Percentiles rank a stretch among this genome's conserved stretches.
phyloP scores from a whole-genome alignment of 1,284 basidiomycete genomes.

The Waitea zeae region DNA sequence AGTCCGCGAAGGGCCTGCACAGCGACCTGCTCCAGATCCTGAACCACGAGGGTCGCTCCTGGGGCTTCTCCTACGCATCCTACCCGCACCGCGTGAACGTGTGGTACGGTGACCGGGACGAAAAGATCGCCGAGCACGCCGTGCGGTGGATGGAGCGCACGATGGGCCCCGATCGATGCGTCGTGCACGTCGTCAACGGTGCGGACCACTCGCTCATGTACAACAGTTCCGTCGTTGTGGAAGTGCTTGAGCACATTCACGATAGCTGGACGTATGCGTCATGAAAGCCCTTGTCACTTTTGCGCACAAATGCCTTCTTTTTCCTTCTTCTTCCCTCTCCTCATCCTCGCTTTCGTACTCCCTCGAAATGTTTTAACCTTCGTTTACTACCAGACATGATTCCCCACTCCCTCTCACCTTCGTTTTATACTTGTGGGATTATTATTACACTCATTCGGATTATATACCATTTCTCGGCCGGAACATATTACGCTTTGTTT shows the following conservation, averaged over 20 bases:
- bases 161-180: conserved; percentile 62
- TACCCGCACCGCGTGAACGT: conserved; percentile 70
- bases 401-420: too few relatives aligned
- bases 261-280: conserved; percentile 46
- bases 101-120: conserved; percentile 90
- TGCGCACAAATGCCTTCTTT: not conserved
- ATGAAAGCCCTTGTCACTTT: too few relatives aligned
- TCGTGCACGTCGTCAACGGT: conserved; percentile 68
- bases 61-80: conserved; percentile 70
- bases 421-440: too few relatives aligned
- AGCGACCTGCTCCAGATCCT: conserved; percentile 84
- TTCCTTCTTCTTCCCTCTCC: conserved; percentile 2
- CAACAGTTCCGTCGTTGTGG: conserved; percentile 71
- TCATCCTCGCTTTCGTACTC: conserved; percentile 16
- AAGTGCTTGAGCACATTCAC: conserved; percentile 61
- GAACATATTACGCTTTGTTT: too few relatives aligned
- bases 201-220: conserved; percentile 92
- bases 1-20: conserved; percentile 82
- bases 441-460: too few relatives aligned
- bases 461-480: too few relatives aligned
- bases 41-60: conserved; percentile 69
- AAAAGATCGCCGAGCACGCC: conserved; percentile 79
- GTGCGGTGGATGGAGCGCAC: conserved; percentile 82
- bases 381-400: too few relatives aligned
- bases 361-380: too few relatives aligned